These are phyloP conservation scores for Sphagnum tenellum DNA, from an alignment of 225 moss, liverwort and hornwort genomes.

Conservation along the genomic window DNA sequence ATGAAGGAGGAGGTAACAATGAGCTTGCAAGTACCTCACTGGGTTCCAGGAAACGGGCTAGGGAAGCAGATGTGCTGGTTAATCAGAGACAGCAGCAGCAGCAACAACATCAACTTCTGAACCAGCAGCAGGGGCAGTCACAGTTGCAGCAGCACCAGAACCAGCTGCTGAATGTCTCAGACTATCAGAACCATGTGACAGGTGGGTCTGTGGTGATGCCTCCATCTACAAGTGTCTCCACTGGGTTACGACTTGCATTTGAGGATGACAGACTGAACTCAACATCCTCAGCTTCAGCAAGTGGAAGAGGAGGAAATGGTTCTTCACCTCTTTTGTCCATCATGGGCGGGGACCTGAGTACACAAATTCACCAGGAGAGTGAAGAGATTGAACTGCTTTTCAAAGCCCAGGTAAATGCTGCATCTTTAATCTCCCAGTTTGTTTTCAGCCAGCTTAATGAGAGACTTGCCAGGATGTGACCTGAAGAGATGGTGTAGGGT, in stretches of 20 bases:
- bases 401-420: slow-evolving; percentile 9
- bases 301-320: slow-evolving; percentile 5
- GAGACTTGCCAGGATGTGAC: no score
- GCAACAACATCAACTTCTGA: slow-evolving; percentile 5
- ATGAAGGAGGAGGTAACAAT: not conserved
- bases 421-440: no score
- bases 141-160: no score
- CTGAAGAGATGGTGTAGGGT: no score
- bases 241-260: slow-evolving; percentile 8
- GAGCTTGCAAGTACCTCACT: slow-evolving; percentile 6
- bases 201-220: slow-evolving; percentile 2
- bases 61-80: slow-evolving; percentile 4
- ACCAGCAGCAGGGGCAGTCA: no score
- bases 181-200: slow-evolving; percentile 11
- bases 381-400: slow-evolving; percentile 15
- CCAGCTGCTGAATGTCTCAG: slow-evolving; percentile 7
- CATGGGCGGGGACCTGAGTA: slow-evolving; percentile 6
- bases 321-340: slow-evolving; percentile 3
- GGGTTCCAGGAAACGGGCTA: slow-evolving; percentile 4
- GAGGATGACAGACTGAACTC: slow-evolving; percentile 13
- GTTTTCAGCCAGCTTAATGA: not conserved
- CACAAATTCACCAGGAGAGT: slow-evolving; percentile 11
- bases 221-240: slow-evolving; percentile 11
- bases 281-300: slow-evolving; percentile 13
- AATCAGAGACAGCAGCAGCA: not conserved